Base-by-base conservation (phyloP, 305 asterid species). In the Ilex paraguariensis region DNA sequence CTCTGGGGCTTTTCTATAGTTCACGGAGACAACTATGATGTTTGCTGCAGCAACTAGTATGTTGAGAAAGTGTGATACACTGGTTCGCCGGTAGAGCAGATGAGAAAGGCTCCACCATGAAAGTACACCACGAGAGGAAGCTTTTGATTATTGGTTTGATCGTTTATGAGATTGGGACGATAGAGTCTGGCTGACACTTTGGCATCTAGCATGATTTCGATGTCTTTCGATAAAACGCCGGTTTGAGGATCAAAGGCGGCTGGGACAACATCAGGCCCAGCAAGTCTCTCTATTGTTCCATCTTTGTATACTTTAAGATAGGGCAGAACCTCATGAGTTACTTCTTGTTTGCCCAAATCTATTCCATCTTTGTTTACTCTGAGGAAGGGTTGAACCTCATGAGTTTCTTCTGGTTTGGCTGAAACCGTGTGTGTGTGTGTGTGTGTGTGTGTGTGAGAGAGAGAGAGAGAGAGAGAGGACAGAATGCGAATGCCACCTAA, bases 31-130 rank as follows among this genome's bases (percentile, higher is more conserved):
- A 15, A 77, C 71, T 65, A 84, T 28, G 71, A 76, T 54, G 7
- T 82, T 51, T 13, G 90, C 84, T 36, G 72, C 68, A 4, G 75
- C 62, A 0, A 76, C 95, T 10, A 86, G 69, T 8, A 60, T 46
- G 73, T 78, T 84, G 60, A 87, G 81, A 59, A 75, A 59, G 44
- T 59, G 63, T 86, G 96, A 72, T 84, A 86, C 62, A 56, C 36
- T 46, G 95, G 93, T 31, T 82, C 90, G 12, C 70, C 78, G 31
- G 74, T 8, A 1, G 93, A 81, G 1, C 90, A 76, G 30, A 89
- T 75, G 68, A 79, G 67, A 70, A 87, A 89, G 15, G 93, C 97
- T 39, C 97, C 95, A 33, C 95, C 97, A 71, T 89, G 97, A 66
- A 84, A 87, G 75, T 87, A 87, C 60, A 89, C 49, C 0, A 87